Base-by-base conservation (phyloP, 2,329 filamentous ascomycete species). In the Boeremia lycopersici region DNA sequence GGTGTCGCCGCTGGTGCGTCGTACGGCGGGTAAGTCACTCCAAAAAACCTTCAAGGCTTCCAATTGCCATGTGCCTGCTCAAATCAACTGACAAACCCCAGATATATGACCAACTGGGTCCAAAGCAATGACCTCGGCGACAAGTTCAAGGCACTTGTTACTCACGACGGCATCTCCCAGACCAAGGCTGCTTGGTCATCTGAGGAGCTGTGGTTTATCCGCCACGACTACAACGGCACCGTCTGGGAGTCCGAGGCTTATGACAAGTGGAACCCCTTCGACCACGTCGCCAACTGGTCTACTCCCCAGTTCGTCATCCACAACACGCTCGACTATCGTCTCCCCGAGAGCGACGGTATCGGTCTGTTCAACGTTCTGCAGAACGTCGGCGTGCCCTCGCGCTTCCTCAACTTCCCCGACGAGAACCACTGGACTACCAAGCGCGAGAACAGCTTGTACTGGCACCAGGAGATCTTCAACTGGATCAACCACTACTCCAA, bases 241-340 rank as follows among this genome's bases (percentile, higher is more conserved):
- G 62, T 71, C 48, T 73, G 66, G 65, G 64, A 72, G 17, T 52
- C 60, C 39, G 48, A 61, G 28, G 75, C 78, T 11, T 87, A 84
- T 79, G 74, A 77, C 35, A 72, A 78, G 53, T 87, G 82, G 80
- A 84, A 87, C 65, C 85, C 85, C 0, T 77, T 79, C 33, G 76
- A 79, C 25, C 80, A 83, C 65, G 79, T 84, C 1, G 77, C 81
- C 34, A 83, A 93, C 68, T 97, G 91, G 90, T 80, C 84, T 2
- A 97, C 93, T 0, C 95, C 95, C 0, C 88, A 95, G 75, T 82
- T 99, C 61, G 86, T 96, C 57, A 89, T 98, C 50, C 93, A 98
- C 77, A 95, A 89, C 73, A 90, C 93, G 60, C 83, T 93, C 15
- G 93, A 98, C 76, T 98, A 96, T 74, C 86, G 93, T 26, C 80